These are phyloP conservation scores for Cordyceps fumosorosea DNA, from an alignment of 2,329 filamentous ascomycete species.

Conservation along the genomic window DNA sequence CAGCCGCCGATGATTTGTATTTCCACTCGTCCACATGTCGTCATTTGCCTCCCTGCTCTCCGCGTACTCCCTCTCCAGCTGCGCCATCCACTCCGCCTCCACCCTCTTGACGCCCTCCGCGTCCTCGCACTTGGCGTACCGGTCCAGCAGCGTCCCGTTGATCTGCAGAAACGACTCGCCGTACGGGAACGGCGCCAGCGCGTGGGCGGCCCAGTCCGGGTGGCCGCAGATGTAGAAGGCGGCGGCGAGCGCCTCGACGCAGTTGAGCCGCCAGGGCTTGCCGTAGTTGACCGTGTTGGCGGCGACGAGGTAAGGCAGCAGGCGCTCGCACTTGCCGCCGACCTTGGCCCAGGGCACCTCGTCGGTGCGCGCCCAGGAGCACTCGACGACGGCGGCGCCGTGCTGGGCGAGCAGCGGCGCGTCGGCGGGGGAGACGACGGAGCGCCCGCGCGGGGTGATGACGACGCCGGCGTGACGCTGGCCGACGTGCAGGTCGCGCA, in stretches of 20 bases:
- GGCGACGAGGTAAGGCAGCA: constrained; percentile 90
- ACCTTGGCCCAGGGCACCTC: constrained; percentile 90
- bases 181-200: constrained; percentile 81
- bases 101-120: constrained; percentile 78
- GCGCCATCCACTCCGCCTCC: constrained; percentile 80
- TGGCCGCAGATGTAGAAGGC: constrained; percentile 92
- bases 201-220: constrained; percentile 79
- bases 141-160: constrained; percentile 73
- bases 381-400: constrained; percentile 93
- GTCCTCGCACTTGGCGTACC: constrained; percentile 76
- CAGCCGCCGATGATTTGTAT: constrained; percentile 63
- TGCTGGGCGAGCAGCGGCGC: constrained; percentile 73
- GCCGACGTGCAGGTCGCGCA: constrained; percentile 86
- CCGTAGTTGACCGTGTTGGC: constrained; percentile 98
- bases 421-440: constrained; percentile 77
- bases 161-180: constrained; percentile 85
- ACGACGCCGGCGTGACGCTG: constrained; percentile 90
- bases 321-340: constrained; percentile 83
- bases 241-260: constrained; percentile 87
- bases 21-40: constrained; percentile 87
- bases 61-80: constrained; percentile 82
- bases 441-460: constrained; percentile 90
- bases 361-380: constrained; percentile 86
- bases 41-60: constrained; percentile 66
- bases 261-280: constrained; percentile 90